Evolutionary conservation across 371 early-diverging fungal genomes (phyloP), one percentile per base, ranked within the genome.

Genomic region (Mortierella sp.): DNA sequence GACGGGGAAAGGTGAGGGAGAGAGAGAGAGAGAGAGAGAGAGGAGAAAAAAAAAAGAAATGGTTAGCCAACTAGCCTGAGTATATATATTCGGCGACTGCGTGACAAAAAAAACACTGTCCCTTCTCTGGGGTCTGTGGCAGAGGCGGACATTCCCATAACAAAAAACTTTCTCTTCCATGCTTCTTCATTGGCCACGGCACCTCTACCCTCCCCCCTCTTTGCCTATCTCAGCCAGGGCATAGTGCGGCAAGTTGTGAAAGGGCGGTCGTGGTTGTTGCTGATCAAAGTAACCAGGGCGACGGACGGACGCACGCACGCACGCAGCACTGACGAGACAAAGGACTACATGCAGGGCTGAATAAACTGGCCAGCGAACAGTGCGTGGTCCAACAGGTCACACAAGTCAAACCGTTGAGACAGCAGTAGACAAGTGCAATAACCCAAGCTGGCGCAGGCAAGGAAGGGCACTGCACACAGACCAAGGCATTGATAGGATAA

Each of bases 41-140:
- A 55, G 26, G 26, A 55, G 28, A 26, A 56, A 56, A 56, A 52
- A 23, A 63, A 50, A 26, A 61, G 50, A 47, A 19, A 51, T 1
- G 62, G 48, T 7, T 37, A 37, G 37, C 37, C 37, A 45, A 58
- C 59, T 66, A 66, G 66, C 59, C n/a, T 60, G 44, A n/a, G 2
- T 47, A 19, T 29, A 56, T 65, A 46, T 56, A 43, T 51, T 37
- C 37, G 37, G 53, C 52, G 57, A 59, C 58, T 66, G 60, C 60
- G 58, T 50, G 59, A 60, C 66, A 62, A 62, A 63, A 63, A 50
- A 57, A 63, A 55, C 23, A 21, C 53, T 53, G 53, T 53, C 25
- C 53, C 23, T 23, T 50, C n/a, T 21, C 50, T 37, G 37, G 37
- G 37, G 37, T 37, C 37, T 37, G 37, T 37, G 37, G 37, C 37